Base-by-base conservation (phyloP, 2,329 filamentous ascomycete genomes). In the Penicillium sp. region DNA sequence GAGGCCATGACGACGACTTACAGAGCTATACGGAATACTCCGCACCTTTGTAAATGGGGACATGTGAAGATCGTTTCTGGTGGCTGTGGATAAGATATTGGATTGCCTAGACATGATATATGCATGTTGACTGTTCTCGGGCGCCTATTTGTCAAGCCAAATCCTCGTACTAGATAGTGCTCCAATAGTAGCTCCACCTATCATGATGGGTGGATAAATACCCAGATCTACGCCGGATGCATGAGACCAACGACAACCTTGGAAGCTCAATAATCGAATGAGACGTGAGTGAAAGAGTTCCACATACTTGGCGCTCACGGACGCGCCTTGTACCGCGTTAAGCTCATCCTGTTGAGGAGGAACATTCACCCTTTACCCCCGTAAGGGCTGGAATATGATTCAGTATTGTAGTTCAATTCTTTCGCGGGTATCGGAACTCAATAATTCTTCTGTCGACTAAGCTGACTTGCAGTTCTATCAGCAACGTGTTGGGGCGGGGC, bases 401-500 rank as follows among this genome's bases (percentile, higher is more conserved):
- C 39, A 41, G 39, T 14, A 41, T 22, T 22, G 35, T 39, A 19
- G 35, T 19, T 5, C 13, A 16, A 14, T n/a, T 41, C 13, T 41
- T 22, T 41, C 10, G 10, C 19, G 7, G 35, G 19, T 41, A 41
- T 22, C 19, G 19, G 22, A 50, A 13, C 3, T 37, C 14, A 29
- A 37, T 49, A 50, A 50, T 50, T 50, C 9, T 9, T 24, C 27
- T 44, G 14, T 24, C 13, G 41, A 37, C 29, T 46, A 53, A 45
- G 50, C 50, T 46, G 50, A 53, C 41, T 26, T 46, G 37, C 29
- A 37, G 31, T 41, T 9, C 11, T 37, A 58, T 41, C 39, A 22
- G 56, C 62, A 72, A 71, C 70, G 70, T 71, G 70, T 60, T 57
- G 61, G 46, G 24, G 63, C 48, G 54, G 56, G 48, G 49, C 19